Conservation (phyloP, 1,284 basidiomycete species). For the Cutaneotrichosporon curvatum region DNA sequence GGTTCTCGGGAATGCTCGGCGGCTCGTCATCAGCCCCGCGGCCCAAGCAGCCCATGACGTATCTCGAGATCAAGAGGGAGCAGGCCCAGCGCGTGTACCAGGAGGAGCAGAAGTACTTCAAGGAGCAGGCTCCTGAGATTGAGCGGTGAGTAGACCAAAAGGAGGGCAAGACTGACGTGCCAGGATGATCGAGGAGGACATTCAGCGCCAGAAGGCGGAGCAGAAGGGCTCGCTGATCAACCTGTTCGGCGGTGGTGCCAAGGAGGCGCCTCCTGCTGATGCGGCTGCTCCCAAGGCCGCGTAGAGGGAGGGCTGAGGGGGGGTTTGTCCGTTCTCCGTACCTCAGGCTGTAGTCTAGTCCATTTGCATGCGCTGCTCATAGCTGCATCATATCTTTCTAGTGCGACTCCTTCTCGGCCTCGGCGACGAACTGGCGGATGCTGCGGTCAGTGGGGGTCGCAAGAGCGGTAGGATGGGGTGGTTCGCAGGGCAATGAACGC, state of each 20-base stretch:
- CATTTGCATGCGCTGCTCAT: no score
- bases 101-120: constrained; percentile 83
- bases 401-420: constrained; percentile 38
- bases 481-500: no score
- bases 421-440: constrained; percentile 44
- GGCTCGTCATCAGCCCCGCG: constrained; percentile 6
- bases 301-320: no score
- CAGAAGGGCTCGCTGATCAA: constrained; percentile 50
- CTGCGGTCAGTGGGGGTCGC: constrained; percentile 16
- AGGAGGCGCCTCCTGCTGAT: neutral
- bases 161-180: neutral
- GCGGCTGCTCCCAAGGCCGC: neutral
- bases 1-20: constrained; percentile 51
- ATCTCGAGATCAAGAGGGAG: constrained; percentile 80
- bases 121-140: constrained; percentile 71
- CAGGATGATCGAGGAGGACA: constrained; percentile 58
- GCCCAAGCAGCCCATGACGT: constrained; percentile 60
- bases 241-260: constrained; percentile 37
- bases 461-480: neutral
- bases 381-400: constrained; percentile 14
- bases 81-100: constrained; percentile 77
- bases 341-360: no score
- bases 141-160: constrained; percentile 53
- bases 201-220: constrained; percentile 63
- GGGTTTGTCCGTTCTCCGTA: no score